These are phyloP conservation scores for Rubia occidens DNA, from an alignment of 305 asterid species.

Conservation along the genomic window DNA sequence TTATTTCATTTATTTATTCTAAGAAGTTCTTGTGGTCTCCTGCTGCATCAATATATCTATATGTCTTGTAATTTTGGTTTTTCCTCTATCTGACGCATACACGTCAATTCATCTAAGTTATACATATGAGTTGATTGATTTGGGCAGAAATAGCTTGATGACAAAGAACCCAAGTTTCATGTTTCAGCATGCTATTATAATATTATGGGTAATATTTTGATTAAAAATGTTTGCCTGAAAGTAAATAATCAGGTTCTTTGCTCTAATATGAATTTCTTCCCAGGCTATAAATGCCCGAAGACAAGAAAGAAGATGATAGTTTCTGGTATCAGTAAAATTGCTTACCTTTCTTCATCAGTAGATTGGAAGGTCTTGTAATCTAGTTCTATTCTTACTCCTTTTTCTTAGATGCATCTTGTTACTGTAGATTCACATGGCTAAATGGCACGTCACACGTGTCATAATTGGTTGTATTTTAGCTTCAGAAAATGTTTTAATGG, in stretches of 20 bases:
- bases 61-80: neutral
- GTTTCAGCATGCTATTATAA: neutral
- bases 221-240: neutral
- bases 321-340: no score
- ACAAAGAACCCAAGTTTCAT: neutral
- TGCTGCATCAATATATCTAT: neutral
- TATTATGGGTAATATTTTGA: neutral
- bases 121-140: neutral
- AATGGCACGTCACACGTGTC: neutral
- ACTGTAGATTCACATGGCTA: neutral
- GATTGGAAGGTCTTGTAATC: neutral
- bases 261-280: neutral
- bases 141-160: neutral
- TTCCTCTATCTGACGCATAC: neutral
- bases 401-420: neutral
- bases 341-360: neutral
- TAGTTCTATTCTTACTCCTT: neutral
- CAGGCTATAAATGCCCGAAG: neutral
- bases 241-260: neutral
- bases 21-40: neutral
- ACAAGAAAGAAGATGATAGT: neutral
- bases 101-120: neutral
- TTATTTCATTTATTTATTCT: neutral
- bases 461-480: neutral
- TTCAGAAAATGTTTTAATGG: neutral